Base-by-base conservation (phyloP, 2,329 filamentous ascomycete species). In the Botryotinia calthae region DNA sequence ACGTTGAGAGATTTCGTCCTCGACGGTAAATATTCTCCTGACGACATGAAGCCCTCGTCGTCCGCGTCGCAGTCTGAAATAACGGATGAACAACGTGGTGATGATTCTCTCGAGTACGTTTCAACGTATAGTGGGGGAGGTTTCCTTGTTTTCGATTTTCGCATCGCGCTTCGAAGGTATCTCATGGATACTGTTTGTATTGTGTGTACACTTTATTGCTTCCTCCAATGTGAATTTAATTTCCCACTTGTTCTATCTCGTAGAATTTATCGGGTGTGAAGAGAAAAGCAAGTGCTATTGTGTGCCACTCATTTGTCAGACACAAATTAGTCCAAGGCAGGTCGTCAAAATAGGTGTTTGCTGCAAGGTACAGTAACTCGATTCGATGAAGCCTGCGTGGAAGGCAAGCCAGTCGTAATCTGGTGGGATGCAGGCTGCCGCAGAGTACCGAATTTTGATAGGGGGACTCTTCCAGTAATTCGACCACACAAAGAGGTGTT, bases 111-210 rank as follows among this genome's bases (percentile, higher is more conserved):
- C 22, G 77, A 76, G 67, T 74, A 74, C 40, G 73, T 78, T 70
- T 78, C 73, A 56, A 80, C 68, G 70, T 79, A 76, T 68, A 80
- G 71, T 54, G 79, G 77, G 40, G 78, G 77, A 51, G 79, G 79
- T 75, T 79, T 81, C 74, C 77, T 77, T 64, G 75, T 75, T 79
- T 79, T 81, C 73, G 78, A 76, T 76, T 76, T 80, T 79, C 79
- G 76, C 80, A 81, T 81, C 69, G 80, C 79, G 79, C 70, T 80
- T 76, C 78, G 77, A 67, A 80, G 76, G 76, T 80, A 79, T 77
- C 77, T 79, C 80, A 81, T 81, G 87, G 76, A 88, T 85, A 79
- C 64, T 91, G 90, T 91, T 94, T 93, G 66, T 66, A 68, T 59
- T 71, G 34, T 59, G 61, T 74, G 62, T 66, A 73, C 66, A 51